A percentile compares a stretch with the other conserved stretches of the same genome.
phyloP scores from a whole-genome alignment of 2,329 filamentous ascomycete genomes.

The Colletotrichum limetticola region DNA sequence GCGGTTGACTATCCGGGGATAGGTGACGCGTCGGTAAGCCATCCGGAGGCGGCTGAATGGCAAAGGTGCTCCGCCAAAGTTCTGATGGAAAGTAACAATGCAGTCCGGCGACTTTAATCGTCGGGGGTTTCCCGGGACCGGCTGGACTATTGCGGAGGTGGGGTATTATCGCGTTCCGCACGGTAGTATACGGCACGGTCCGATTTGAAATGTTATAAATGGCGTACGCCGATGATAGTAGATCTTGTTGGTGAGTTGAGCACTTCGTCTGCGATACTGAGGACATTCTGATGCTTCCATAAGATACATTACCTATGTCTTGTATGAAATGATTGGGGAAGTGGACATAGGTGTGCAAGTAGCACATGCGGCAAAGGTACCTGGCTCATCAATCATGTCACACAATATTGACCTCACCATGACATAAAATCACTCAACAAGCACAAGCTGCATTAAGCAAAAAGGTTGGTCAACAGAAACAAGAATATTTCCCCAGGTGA shows the following conservation, averaged over 20 bases:
- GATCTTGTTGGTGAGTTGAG: too few species aligned
- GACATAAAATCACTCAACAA: conserved; percentile 15
- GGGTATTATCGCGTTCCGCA: background rate
- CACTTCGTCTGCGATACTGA: too few species aligned
- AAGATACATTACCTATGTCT: too few species aligned
- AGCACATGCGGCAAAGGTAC: too few species aligned
- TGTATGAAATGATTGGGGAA: too few species aligned
- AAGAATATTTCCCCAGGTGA: background rate
- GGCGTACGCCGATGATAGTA: background rate
- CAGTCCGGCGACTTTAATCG: background rate
- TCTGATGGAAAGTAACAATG: background rate
- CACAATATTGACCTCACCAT: background rate
- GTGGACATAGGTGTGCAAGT: too few species aligned
- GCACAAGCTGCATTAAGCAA: background rate
- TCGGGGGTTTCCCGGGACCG: background rate
- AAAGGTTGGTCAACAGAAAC: background rate
- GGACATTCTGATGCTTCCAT: too few species aligned
- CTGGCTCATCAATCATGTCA: conserved; percentile 1
- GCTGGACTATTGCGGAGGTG: background rate
- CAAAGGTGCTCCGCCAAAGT: background rate
- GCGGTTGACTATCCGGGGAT: background rate
- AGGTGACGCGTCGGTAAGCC: background rate
- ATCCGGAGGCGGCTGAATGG: background rate
- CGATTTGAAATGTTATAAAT: too few species aligned
- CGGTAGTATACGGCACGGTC: background rate